Conservation (phyloP, 2,329 filamentous ascomycete species). For the Clonostachys sp. region DNA sequence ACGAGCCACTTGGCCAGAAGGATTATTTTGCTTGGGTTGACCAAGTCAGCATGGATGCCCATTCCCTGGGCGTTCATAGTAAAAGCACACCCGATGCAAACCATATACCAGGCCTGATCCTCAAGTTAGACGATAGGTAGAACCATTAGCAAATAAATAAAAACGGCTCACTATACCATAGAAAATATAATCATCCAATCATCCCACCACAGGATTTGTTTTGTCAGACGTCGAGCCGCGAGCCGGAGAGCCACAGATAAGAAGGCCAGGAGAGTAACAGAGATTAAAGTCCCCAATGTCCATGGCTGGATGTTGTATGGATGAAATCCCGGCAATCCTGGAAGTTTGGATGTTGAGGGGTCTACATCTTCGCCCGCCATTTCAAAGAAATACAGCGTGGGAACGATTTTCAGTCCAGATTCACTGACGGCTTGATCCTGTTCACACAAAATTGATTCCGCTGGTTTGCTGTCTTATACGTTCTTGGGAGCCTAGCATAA, state of each 20-base stretch:
- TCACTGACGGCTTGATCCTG: no score
- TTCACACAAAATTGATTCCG: no score
- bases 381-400: no score
- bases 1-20: conserved; percentile 41
- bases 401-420: no score
- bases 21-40: conserved; percentile 27
- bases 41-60: conserved; percentile 37
- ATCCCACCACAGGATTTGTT: conserved; percentile 43
- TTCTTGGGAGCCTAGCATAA: no score
- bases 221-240: conserved; percentile 32
- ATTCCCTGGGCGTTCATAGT: conserved; percentile 39
- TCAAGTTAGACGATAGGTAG: neutral
- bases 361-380: neutral
- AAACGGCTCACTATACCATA: conserved; percentile 25
- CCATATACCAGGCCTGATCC: conserved; percentile 29
- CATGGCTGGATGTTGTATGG: conserved; percentile 33
- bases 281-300: conserved; percentile 29
- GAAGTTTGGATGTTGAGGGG: conserved; percentile 5
- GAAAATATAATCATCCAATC: conserved; percentile 44
- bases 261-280: conserved; percentile 33
- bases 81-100: conserved; percentile 41
- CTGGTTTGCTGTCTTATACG: no score
- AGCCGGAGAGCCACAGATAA: conserved; percentile 31
- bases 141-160: neutral
- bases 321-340: conserved; percentile 22